Evolutionary conservation across 1,284 basidiomycete genomes (phyloP), one percentile per base, ranked within the genome.

Genomic region (Trametes versicolor): DNA sequence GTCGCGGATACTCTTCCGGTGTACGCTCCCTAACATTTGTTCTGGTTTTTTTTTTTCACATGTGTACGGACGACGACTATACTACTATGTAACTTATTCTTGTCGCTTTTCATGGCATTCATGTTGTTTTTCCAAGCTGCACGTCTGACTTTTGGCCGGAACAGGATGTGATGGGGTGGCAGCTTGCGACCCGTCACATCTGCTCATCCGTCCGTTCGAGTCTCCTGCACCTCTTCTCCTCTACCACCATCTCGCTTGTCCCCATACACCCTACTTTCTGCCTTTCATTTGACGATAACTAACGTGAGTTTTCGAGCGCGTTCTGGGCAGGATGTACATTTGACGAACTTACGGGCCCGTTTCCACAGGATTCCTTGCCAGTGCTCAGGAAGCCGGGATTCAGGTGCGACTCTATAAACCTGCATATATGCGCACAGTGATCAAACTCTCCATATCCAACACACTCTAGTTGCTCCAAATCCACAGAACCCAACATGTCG

Each of bases 1-100:
- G 65, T 67, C 13, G 65, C 63, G 49, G 68, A 67, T 32, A 67
- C 65, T 4, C 58, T 70, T 29, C 68, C 68, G 21, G 58, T 60
- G 7, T 70, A 70, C 25, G 63, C 39, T 9, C 68, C 68, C 0
- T 70, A 62, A n/a, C 27, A 51, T 51, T 15, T 34, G 15, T 51
- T 36, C 19, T 21, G 17, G 17, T 25, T 25, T 10, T 3, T 8
- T 48, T 25, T 15, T 27, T 15, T 25, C 29, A 36, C 27, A 10
- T 4, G 52, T 48, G 23, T n/a, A 48, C 41, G 41, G 39, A n/a
- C 36, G 39, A n/a, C 36, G 7, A 23, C 36, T 47, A 48, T 34
- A 13, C n/a, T 48, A 32, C 32, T 15, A 13, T 23, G 56, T 60
- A 37, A 41, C 19, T 52, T 55, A 52, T 47, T 41, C 47, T 43